Conservation (phyloP, 2,329 filamentous ascomycete species). For the Fusarium verticillioides region DNA sequence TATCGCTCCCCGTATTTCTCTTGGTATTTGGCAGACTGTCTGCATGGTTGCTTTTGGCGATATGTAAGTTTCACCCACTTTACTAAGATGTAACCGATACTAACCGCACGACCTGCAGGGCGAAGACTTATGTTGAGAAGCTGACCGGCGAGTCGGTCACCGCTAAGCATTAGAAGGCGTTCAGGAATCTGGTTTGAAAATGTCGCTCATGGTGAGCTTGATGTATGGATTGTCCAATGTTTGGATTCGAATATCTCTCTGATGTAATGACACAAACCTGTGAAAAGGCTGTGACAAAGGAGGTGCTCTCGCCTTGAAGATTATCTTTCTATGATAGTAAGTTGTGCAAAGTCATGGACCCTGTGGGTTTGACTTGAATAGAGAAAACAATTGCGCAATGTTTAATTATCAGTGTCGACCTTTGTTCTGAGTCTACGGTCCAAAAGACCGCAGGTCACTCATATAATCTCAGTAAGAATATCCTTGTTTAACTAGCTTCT, state of each 20-base stretch:
- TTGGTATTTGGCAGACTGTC: conserved; percentile 98
- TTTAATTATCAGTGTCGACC: neutral
- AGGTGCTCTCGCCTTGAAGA: conserved; percentile 24
- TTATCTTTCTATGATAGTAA: conserved; percentile 21
- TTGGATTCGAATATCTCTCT: conserved; percentile 30
- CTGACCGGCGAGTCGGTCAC: conserved; percentile 72
- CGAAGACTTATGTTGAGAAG: conserved; percentile 74
- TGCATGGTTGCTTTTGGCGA: conserved; percentile 99
- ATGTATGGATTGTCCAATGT: conserved; percentile 35
- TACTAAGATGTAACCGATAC: neutral
- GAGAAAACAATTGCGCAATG: conserved; percentile 24
- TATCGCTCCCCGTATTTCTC: conserved; percentile 91
- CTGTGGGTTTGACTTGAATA: conserved; percentile 31
- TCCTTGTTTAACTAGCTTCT: neutral
- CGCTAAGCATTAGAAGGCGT: conserved; percentile 71
- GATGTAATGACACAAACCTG: conserved; percentile 10
- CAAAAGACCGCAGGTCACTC: neutral
- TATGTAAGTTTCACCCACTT: conserved; percentile 73
- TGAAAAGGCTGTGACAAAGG: conserved; percentile 7
- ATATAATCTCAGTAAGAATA: neutral
- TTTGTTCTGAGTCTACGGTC: neutral
- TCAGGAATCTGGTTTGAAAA: conserved; percentile 36
- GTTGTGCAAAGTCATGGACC: conserved; percentile 25
- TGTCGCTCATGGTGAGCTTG: conserved; percentile 32
- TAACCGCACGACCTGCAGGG: conserved; percentile 57